phyloP scores from a whole-genome alignment of 176 grass and related monocot species.

The Carex kokanica region DNA sequence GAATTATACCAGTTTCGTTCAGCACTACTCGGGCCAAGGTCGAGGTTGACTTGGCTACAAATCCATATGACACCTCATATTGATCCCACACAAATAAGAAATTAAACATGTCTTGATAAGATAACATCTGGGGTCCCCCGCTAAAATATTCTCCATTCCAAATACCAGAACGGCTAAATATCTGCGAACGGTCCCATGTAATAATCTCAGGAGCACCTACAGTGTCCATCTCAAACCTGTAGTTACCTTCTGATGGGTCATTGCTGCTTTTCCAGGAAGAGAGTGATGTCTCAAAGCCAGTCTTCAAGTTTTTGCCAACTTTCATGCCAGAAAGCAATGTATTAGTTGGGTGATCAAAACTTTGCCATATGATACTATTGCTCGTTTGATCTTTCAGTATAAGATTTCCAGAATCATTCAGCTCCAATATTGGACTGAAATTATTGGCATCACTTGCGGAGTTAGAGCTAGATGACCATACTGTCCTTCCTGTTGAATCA shows the following conservation, averaged over 20 bases:
- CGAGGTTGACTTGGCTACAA: constrained; percentile 12
- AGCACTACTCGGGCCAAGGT: constrained; percentile 38
- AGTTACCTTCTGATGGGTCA: constrained; percentile 29
- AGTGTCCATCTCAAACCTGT: constrained; percentile 1
- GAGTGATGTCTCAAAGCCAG: constrained; percentile 21
- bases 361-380: constrained; percentile 20
- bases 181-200: neutral
- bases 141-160: constrained; percentile 41
- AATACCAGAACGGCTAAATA: constrained; percentile 5
- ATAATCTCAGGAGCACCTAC: constrained; percentile 38
- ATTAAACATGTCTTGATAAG: neutral
- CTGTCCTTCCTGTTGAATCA: neutral
- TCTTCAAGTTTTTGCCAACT: constrained; percentile 30
- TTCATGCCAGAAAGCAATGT: constrained; percentile 25
- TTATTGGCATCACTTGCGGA: neutral
- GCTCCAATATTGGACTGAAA: neutral
- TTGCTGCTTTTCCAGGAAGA: constrained; percentile 37
- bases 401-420: constrained; percentile 20
- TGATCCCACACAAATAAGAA: constrained; percentile 11
- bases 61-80: constrained; percentile 45
- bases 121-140: neutral
- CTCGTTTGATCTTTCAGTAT: constrained; percentile 14
- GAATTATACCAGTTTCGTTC: constrained; percentile 36
- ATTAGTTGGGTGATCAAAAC: constrained; percentile 28
- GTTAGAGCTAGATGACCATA: constrained; percentile 14